Conservation (phyloP, 2,329 filamentous ascomycete genomes). For the Penicillium sp. region DNA sequence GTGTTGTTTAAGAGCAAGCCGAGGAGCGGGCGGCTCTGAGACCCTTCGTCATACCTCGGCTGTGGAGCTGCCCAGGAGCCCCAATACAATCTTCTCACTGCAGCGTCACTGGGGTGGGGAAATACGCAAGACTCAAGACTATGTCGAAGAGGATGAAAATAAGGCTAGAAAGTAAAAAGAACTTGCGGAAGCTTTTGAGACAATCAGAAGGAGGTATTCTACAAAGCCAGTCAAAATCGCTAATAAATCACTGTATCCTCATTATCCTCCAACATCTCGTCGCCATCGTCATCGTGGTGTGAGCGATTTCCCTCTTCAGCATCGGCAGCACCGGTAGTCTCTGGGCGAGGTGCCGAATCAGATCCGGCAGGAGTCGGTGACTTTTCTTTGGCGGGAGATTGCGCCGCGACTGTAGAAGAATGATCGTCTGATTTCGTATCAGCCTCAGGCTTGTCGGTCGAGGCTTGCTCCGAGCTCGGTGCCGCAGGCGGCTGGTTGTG, state of each 20-base stretch:
- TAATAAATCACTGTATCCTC: conserved; percentile 91
- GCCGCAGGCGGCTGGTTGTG: conserved; percentile 7
- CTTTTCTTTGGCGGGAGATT: conserved; percentile 15
- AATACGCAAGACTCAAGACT: neutral
- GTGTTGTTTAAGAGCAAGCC: neutral
- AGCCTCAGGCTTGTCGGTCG: conserved; percentile 13
- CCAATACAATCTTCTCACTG: neutral
- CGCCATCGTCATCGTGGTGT: conserved; percentile 59
- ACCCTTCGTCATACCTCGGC: conserved; percentile 9
- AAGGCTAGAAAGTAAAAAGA: too few species aligned
- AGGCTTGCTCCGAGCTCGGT: conserved; percentile 22
- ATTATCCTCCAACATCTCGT: conserved; percentile 73
- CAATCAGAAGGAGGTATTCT: too few species aligned
- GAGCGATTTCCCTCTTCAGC: conserved; percentile 33
- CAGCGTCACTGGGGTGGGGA: neutral
- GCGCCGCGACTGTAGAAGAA: conserved; percentile 26
- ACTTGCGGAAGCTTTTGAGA: too few species aligned
- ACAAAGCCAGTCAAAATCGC: neutral
- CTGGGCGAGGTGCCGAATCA: conserved; percentile 23
- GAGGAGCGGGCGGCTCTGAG: conserved; percentile 2
- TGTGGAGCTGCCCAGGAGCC: neutral
- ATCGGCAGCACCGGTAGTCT: conserved; percentile 27
- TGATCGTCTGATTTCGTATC: conserved; percentile 34
- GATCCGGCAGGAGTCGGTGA: conserved; percentile 8
- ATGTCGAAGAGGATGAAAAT: too few species aligned